Conservation (phyloP, 352 stramenopile species). For the Pythium phragmitis region DNA sequence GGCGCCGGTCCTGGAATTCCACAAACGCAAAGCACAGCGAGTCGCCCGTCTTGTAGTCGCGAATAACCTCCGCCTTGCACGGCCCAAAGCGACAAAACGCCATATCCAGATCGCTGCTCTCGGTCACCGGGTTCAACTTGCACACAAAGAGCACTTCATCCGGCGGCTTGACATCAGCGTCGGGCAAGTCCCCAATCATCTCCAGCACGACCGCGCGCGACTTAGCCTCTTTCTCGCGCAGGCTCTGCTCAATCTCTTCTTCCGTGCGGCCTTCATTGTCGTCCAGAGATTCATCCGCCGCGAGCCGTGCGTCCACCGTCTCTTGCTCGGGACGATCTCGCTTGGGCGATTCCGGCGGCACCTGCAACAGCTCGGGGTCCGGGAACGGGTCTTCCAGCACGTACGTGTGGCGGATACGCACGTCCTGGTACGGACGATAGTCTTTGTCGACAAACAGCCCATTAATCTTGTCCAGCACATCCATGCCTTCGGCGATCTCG, state of each 20-base stretch:
- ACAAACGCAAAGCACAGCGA: conserved; percentile 99
- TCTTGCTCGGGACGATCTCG: conserved; percentile 91
- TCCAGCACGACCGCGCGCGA: conserved; percentile 97
- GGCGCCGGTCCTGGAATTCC: conserved; percentile 94
- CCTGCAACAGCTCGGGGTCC: conserved; percentile 60
- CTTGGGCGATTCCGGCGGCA: conserved; percentile 84
- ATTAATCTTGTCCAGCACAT: conserved; percentile 95
- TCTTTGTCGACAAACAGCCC: conserved; percentile 95
- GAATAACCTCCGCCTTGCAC: conserved; percentile 94
- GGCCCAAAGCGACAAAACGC: conserved; percentile 92
- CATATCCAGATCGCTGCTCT: conserved; percentile 93
- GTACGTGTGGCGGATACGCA: conserved; percentile 94
- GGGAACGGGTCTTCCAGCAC: conserved; percentile 85
- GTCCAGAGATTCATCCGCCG: conserved; percentile 86
- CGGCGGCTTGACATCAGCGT: conserved; percentile 95
- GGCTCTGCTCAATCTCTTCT: conserved; percentile 89
- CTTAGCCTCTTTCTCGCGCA: conserved; percentile 91
- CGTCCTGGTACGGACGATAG: conserved; percentile 95
- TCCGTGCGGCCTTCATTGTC: conserved; percentile 70
- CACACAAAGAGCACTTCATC: conserved; percentile 99
- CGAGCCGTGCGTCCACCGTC: conserved; percentile 87
- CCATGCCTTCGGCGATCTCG: conserved; percentile 92
- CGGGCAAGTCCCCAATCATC: conserved; percentile 98
- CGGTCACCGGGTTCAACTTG: conserved; percentile 93
- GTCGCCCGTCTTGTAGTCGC: conserved; percentile 96